These are phyloP conservation scores for Trapa bicornis DNA, from an alignment of 345 rosid genomes.

Conservation along the genomic window DNA sequence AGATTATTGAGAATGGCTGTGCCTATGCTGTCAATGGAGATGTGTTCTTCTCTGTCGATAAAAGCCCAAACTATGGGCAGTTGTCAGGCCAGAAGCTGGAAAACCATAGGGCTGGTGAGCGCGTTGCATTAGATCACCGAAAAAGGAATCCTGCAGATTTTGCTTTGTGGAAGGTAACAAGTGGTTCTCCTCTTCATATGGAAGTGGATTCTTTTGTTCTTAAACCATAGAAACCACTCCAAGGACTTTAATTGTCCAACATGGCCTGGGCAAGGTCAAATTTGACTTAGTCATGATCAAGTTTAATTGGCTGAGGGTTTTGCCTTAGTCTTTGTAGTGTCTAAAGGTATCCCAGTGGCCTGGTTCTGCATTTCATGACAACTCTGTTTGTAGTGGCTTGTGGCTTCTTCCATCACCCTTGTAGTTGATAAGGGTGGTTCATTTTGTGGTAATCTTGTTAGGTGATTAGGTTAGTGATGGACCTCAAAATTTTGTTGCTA, in stretches of 20 bases:
- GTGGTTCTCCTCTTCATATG: neutral
- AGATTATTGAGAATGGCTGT: constrained; percentile 66
- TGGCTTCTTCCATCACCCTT: neutral
- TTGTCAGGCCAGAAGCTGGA: constrained; percentile 64
- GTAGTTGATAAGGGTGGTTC: neutral
- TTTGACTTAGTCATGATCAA: neutral
- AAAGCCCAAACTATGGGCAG: constrained; percentile 61
- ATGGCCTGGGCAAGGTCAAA: neutral
- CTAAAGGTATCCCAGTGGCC: neutral
- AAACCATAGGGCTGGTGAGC: constrained; percentile 70
- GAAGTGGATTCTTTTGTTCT: neutral
- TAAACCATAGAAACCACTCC: neutral
- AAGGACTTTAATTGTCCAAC: neutral
- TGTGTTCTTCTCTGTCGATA: constrained; percentile 70
- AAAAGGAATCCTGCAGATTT: constrained; percentile 83
- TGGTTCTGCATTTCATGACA: neutral
- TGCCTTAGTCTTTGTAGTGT: neutral
- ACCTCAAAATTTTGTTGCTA: neutral
- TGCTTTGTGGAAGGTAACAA: constrained; percentile 78
- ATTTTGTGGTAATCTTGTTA: neutral
- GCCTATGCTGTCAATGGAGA: constrained; percentile 69
- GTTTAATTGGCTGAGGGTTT: neutral
- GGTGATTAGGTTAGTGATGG: neutral
- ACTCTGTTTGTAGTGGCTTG: neutral
- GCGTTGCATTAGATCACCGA: constrained; percentile 72